phyloP scores from a whole-genome alignment of 1,284 basidiomycete species.

The Cryptococcus sp. region DNA sequence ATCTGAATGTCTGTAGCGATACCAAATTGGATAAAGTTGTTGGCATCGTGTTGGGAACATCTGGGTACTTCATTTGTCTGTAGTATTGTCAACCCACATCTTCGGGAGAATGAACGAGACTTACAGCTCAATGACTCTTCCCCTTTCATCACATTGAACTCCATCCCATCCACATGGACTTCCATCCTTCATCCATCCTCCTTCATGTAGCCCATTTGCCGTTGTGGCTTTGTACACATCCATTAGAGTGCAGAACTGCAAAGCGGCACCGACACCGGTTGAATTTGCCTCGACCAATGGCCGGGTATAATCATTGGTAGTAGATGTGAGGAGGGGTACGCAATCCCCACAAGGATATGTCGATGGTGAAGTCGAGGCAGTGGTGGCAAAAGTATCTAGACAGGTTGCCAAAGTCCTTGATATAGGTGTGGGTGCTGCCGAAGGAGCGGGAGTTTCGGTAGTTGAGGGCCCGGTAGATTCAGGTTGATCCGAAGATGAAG shows the following conservation, averaged over 20 bases:
- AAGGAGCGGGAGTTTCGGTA: constrained; percentile 11
- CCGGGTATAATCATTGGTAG: constrained; percentile 35
- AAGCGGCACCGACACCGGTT: constrained; percentile 36
- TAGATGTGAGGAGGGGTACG: constrained; percentile 23
- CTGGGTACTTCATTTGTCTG: constrained; percentile 37
- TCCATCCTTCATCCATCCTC: constrained; percentile 28
- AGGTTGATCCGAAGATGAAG: constrained; percentile 1
- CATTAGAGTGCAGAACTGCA: constrained; percentile 46
- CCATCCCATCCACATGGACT: constrained; percentile 43
- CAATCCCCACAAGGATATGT: constrained; percentile 40
- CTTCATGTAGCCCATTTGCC: constrained; percentile 7
- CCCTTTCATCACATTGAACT: constrained; percentile 35
- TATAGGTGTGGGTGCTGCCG: neutral
- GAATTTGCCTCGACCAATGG: constrained; percentile 23
- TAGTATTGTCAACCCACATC: neutral
- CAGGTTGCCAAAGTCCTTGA: constrained; percentile 34
- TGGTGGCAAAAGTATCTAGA: constrained; percentile 26
- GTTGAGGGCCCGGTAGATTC: constrained; percentile 7
- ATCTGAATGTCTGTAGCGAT: constrained; percentile 26
- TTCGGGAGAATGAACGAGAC: constrained; percentile 5
- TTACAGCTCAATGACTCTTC: constrained; percentile 36
- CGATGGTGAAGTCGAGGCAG: constrained; percentile 23
- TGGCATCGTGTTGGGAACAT: constrained; percentile 28
- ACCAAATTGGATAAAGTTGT: constrained; percentile 31
- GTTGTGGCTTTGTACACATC: constrained; percentile 25